Evolutionary conservation across 139 green algal species (phyloP).

Genomic region (Monoraphidium neglectum): DNA sequence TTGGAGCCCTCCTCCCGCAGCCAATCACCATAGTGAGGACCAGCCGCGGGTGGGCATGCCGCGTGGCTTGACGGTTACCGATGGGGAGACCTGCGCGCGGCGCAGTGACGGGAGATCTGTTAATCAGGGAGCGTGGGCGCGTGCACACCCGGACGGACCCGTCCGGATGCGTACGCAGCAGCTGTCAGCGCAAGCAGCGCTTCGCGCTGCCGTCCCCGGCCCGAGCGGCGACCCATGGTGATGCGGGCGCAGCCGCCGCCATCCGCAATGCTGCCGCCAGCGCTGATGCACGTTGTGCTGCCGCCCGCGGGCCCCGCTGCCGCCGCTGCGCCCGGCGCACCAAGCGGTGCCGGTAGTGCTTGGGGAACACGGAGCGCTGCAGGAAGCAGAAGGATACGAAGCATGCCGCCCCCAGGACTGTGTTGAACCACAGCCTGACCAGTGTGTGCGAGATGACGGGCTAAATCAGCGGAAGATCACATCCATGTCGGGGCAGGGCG

Average conservation of each 20-base stretch:
- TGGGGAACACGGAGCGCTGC: slow-evolving; percentile 26
- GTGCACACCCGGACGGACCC: too few relatives aligned
- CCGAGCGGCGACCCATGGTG: too few relatives aligned
- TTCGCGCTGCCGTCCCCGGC: too few relatives aligned
- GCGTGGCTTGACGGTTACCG: slow-evolving; percentile 23
- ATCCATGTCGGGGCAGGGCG: too few relatives aligned
- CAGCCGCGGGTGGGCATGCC: slow-evolving; percentile 1
- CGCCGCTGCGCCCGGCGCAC: neutral
- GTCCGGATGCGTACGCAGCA: neutral
- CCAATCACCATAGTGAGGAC: slow-evolving; percentile 24
- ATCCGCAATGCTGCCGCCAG: too few relatives aligned
- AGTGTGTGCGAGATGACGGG: too few relatives aligned
- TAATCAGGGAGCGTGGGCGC: neutral
- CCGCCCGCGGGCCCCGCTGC: neutral
- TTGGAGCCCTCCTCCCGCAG: too few relatives aligned
- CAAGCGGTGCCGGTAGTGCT: slow-evolving; percentile 32
- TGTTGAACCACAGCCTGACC: slow-evolving; percentile 33
- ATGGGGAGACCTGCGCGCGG: slow-evolving; percentile 1
- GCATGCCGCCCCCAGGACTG: slow-evolving; percentile 18
- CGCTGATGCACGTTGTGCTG: too few relatives aligned
- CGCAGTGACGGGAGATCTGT: neutral
- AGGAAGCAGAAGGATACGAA: slow-evolving; percentile 27
- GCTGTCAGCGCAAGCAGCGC: neutral
- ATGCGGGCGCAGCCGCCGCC: too few relatives aligned
- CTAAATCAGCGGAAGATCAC: too few relatives aligned